Base-by-base conservation (phyloP, 352 stramenopile genomes). In the Pilasporangium apinafurcum region DNA sequence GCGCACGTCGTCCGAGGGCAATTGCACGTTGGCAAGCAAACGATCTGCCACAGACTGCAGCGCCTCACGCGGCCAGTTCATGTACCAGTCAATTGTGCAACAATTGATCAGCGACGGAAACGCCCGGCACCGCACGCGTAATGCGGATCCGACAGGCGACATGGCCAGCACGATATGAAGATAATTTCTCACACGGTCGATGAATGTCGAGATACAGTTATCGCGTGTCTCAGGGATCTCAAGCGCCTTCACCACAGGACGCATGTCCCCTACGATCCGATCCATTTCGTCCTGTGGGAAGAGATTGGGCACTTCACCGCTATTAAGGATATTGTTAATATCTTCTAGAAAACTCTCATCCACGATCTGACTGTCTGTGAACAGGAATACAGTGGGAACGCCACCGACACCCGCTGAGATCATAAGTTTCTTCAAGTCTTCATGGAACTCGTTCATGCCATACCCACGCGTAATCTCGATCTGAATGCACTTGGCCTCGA, bases 271-370 rank as follows among this genome's bases (percentile, higher is more conserved):
- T 10, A 94, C 71, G 35, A 98, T 92, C 26, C 92, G 89, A 37
- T 97, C 92, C 67, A 96, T 95, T 55, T 98, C 93, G 49, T 98
- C 93, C 26, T 68, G 59, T 0, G 86, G 62, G 48, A 96, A 98
- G 10, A 98, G 61, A 33, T 98, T 98, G 0, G 93, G 91, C n/a
- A 98, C 92, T 58, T 98, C 91, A 8, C 94, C 94, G 20, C 85
- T 96, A 61, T 98, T 98, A 13, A 98, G 66, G n/a, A 98, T 66
- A 44, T 97, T 97, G 70, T 98, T 98, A 48, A 98, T 93, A 48
- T 98, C 93, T 51, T 98, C 94, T 5, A 98, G 62, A 46, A 98
- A 97, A 33, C 82, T 94, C 50, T 97, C 90, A 18, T 97, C 77
- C 21, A 97, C 86, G 41, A 98, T 97, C 59, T 98, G 93, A 9